Percentiles rank a stretch among this genome's conserved stretches.
Evolutionary conservation across 1,284 basidiomycete species (phyloP).

Genomic region (Spongispora temasekensis): DNA sequence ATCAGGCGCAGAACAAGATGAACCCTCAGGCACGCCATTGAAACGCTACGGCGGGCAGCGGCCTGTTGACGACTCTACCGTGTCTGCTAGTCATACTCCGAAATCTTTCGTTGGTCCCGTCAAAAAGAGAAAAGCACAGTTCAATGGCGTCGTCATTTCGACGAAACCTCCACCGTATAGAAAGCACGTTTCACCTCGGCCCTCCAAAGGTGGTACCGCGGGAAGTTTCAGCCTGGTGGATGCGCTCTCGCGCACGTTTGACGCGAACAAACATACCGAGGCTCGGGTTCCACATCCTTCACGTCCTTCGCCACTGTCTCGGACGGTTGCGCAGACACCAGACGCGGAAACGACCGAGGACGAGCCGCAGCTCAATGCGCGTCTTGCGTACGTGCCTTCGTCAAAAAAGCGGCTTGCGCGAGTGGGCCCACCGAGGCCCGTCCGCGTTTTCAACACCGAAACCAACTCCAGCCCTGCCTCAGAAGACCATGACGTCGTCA

Average conservation of each 20-base stretch:
- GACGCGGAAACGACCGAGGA: constrained; percentile 17
- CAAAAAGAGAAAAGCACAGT: constrained; percentile 19
- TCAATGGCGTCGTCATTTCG: constrained; percentile 24
- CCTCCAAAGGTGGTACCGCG: background rate
- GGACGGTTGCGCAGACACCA: constrained; percentile 9
- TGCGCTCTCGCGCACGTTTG: constrained; percentile 27
- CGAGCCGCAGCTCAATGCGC: constrained; percentile 18
- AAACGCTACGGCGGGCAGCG: background rate
- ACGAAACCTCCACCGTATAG: constrained; percentile 5
- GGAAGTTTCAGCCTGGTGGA: constrained; percentile 24
- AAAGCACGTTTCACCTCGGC: background rate
- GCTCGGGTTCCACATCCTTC: background rate
- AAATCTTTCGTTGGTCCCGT: background rate
- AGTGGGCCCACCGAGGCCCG: background rate
- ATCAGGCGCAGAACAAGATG: constrained; percentile 8
- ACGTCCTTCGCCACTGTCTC: too few relatives aligned
- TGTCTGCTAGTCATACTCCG: background rate
- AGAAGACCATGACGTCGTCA: constrained; percentile 14
- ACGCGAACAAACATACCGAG: constrained; percentile 25
- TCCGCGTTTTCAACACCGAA: too few relatives aligned
- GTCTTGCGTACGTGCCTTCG: constrained; percentile 7
- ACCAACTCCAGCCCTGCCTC: constrained; percentile 9
- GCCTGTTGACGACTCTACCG: background rate
- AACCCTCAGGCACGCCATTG: background rate
- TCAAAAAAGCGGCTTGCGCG: constrained; percentile 1